Percentiles rank a stretch among this genome's conserved stretches.
Evolutionary conservation across 441 rosid species (phyloP).

Genomic region (Cnidoscolus chayamansa): DNA sequence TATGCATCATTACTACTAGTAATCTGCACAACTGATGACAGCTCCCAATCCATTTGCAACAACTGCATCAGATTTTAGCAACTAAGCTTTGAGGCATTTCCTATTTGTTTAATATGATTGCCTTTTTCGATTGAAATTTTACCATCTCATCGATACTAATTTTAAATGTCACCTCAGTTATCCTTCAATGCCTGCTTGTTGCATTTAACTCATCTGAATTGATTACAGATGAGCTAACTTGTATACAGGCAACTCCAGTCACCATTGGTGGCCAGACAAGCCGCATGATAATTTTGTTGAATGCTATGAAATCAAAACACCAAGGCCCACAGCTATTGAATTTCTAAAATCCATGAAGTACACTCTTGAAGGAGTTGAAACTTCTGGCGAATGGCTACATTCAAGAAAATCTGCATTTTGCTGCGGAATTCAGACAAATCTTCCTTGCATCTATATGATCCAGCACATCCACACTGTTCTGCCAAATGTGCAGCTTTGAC

Average conservation of each 20-base stretch:
- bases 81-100: background rate
- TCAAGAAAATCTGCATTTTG: slow-evolving; percentile 74
- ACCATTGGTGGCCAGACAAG: background rate
- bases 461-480: slow-evolving; percentile 81
- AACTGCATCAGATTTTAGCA: background rate
- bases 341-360: slow-evolving; percentile 60
- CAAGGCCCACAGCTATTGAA: slow-evolving; percentile 18
- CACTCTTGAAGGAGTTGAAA: slow-evolving; percentile 65
- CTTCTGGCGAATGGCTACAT: slow-evolving; percentile 63
- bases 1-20: background rate
- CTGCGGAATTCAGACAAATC: slow-evolving; percentile 52
- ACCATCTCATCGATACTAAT: no score
- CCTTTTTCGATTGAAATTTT: no score
- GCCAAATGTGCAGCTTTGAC: slow-evolving; percentile 88
- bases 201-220: background rate
- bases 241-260: background rate
- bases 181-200: background rate
- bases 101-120: background rate
- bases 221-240: background rate
- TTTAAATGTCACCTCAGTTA: background rate
- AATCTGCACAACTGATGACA: background rate
- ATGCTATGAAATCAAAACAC: no score
- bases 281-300: background rate
- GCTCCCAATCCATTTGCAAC: background rate
- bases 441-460: slow-evolving; percentile 78